Evolutionary conservation across 441 rosid species (phyloP), one percentile per base, ranked within the genome.

Genomic region (Hura crepitans): DNA sequence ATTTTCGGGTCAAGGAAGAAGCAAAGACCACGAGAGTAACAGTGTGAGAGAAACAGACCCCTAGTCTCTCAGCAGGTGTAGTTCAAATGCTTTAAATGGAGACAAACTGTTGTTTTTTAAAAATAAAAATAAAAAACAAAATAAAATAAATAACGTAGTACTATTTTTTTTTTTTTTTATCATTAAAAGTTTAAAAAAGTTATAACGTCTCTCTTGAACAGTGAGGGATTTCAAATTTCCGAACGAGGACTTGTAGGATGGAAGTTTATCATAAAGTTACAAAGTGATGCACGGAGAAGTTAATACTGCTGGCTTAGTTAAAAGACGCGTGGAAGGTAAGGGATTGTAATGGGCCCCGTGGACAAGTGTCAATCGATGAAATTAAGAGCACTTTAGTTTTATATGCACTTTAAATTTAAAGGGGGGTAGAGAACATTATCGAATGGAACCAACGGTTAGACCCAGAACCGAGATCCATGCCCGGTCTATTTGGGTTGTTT

Each of bases 171-270:
- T 18, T 59, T 69, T 28, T 28, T 25, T 23, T 43, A 13, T 70
- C 30, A 23, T 53, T 51, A 49, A 67, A 71, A 33, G 50, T 28
- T 17, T 6, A 57, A 51, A 51, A 71, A 66, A 53, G 62, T 61
- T 74, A 55, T 49, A 84, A 84, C 89, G 86, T 80, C 86, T 82
- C 82, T 84, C 75, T 78, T 39, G 64, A 35, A 75, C 81, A 68
- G 83, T 79, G 78, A 74, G 71, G 50, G 71, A 77, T 75, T 86
- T 86, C 85, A 83, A 86, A 86, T 80, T 83, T 67, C 79, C 74
- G 66, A 83, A 77, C 72, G 69, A 64, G 62, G 77, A 68, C 45
- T 50, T 22, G 31, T 20, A 23, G 1, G 35, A 0, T 35, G 3
- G 8, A 2, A 3, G 71, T 30, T 39, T 14, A 4, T 31, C 73